Base-by-base conservation (phyloP, 202 grass and related monocot genomes). In the Panicum virgatum region DNA sequence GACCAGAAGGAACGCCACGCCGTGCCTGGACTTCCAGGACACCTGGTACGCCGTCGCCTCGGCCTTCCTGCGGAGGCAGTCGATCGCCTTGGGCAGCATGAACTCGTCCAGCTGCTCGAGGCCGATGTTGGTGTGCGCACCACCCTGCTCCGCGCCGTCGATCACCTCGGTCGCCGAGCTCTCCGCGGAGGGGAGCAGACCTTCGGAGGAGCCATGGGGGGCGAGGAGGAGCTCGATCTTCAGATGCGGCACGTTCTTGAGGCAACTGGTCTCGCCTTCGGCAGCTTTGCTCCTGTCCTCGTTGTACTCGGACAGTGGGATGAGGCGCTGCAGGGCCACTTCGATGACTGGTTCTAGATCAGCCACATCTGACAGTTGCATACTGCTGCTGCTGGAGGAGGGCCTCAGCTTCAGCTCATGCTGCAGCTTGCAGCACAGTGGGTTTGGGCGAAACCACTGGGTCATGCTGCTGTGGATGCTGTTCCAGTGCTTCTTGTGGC, bases 31-130 rank as follows among this genome's bases (percentile, higher is more conserved):
- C 22, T 46, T 70, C 67, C 67, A 70, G 42, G 26, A 70, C 13
- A 48, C 5, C 14, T 70, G 43, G 1, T 70, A 70, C 43, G 2
- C 12, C 15, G 13, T 19, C 3, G 42, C 14, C 1, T 48, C 67
- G 2, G 44, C 9, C 68, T 48, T 48, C 26, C 7, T 25, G 68
- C 30, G 25, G 1, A 71, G 68, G 3, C 68, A 32, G 3, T 71
- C 26, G 7, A 71, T 50, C 2, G 68, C 68, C 25, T 71, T 71
- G 14, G 68, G 68, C 25, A 72, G 46, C 69, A 51, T n/a, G 18
- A 52, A 20, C 46, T 72, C 69, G 46, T 72, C 69, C 15, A 72
- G 29, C 69, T 72, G 15, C 69, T 72, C 46, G 16, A 72, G 69
- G 29, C 69, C 36, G 1, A 51, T 10, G 29, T 36, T 52, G 0